phyloP scores from a whole-genome alignment of 2,329 filamentous ascomycete genomes.

The Penicillium sp. region DNA sequence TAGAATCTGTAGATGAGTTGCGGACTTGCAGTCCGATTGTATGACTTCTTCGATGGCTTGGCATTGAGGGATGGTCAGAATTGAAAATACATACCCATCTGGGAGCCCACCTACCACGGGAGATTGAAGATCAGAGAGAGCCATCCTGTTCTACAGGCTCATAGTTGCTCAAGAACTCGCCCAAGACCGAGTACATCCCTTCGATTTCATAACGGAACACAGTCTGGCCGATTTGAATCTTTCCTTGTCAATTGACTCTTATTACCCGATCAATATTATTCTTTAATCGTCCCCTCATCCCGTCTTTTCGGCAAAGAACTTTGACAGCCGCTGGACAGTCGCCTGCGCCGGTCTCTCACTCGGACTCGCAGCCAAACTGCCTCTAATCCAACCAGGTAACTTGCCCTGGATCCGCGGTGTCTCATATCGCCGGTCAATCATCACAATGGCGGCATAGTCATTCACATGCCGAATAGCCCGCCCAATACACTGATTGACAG shows the following conservation, averaged over 20 bases:
- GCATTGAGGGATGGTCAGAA: too few species aligned
- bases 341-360: slow-evolving; percentile 27
- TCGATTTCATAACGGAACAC: too few species aligned
- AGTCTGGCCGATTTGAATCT: not conserved
- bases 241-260: not conserved
- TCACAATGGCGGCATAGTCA: slow-evolving; percentile 88
- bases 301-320: slow-evolving; percentile 35
- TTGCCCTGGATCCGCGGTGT: slow-evolving; percentile 72
- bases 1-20: too few species aligned
- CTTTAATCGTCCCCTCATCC: not conserved
- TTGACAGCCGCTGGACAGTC: slow-evolving; percentile 33
- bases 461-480: slow-evolving; percentile 83
- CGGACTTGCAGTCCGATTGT: too few species aligned
- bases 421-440: slow-evolving; percentile 81
- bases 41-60: too few species aligned
- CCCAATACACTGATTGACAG: slow-evolving; percentile 95
- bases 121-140: too few species aligned
- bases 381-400: slow-evolving; percentile 85
- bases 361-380: slow-evolving; percentile 55
- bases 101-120: too few species aligned
- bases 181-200: too few species aligned
- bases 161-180: too few species aligned
- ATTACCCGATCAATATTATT: not conserved
- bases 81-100: too few species aligned
- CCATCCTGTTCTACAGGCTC: too few species aligned